Evolutionary conservation across 495 filamentous ascomycete genomes (phyloP).

Genomic region (Rhizodiscina lignyota): DNA sequence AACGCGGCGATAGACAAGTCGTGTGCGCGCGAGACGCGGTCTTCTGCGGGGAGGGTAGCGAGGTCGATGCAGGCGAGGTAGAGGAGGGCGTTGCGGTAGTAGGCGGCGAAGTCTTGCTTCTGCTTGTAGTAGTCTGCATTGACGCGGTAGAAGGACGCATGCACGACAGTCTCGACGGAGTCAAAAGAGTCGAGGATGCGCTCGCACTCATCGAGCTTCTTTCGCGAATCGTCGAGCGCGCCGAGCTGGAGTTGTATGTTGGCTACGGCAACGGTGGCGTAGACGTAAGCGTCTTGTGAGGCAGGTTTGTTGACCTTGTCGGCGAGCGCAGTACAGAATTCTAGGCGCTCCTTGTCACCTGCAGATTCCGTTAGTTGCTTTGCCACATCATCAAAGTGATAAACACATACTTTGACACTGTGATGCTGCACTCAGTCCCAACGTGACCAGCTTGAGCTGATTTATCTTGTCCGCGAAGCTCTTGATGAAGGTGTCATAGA

Average conservation of each 20-base stretch:
- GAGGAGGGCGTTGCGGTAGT: conserved; percentile 93
- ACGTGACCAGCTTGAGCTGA: conserved; percentile 84
- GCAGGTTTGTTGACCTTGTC: conserved; percentile 80
- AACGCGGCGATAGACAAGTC: conserved; percentile 85
- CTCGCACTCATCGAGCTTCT: conserved; percentile 77
- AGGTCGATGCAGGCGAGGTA: conserved; percentile 95
- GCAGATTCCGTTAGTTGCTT: not conserved
- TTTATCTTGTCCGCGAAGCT: conserved; percentile 98
- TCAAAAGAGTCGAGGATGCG: conserved; percentile 80
- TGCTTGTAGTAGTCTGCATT: conserved; percentile 91
- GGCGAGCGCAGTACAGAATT: conserved; percentile 69
- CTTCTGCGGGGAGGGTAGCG: conserved; percentile 46
- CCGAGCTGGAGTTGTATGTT: conserved; percentile 65
- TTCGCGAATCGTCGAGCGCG: conserved; percentile 59
- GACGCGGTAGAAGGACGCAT: conserved; percentile 90
- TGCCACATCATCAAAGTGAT: not conserved
- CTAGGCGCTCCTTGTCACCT: conserved; percentile 46
- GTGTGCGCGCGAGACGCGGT: conserved; percentile 70
- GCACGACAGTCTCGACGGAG: conserved; percentile 87
- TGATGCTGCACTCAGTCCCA: conserved; percentile 81
- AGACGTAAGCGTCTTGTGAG: conserved; percentile 93
- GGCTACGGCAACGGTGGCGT: conserved; percentile 80
- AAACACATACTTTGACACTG: conserved; percentile 12
- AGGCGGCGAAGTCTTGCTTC: conserved; percentile 38
- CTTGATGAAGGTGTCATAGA: conserved; percentile 90